Percentiles rank a stretch among this genome's conserved stretches.
phyloP scores from a whole-genome alignment of 2,329 filamentous ascomycete species.

The Monilinia polystroma region DNA sequence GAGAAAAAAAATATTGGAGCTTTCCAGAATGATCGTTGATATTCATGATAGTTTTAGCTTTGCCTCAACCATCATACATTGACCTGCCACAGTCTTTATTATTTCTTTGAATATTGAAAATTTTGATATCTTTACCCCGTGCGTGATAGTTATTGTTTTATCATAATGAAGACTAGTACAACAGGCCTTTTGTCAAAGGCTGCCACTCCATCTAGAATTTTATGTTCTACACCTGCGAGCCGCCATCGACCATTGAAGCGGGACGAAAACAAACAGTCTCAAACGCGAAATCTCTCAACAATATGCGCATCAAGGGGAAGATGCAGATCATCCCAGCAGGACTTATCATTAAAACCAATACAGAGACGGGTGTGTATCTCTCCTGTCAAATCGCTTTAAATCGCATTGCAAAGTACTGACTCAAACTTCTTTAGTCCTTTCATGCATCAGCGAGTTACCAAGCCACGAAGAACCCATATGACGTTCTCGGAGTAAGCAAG shows the following conservation, averaged over 20 bases:
- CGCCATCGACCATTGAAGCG: conserved; percentile 29
- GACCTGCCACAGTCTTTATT: conserved; percentile 10
- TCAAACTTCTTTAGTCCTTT: conserved; percentile 32
- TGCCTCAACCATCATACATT: conserved; percentile 16
- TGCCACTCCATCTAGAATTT: conserved; percentile 35
- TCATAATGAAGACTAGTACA: conserved; percentile 39
- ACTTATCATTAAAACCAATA: conserved; percentile 11
- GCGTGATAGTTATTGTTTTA: conserved; percentile 7
- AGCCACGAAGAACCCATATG: conserved; percentile 73
- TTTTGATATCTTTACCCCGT: conserved; percentile 2
- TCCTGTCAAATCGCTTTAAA: background rate
- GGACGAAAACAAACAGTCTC: conserved; percentile 27
- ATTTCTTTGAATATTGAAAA: background rate
- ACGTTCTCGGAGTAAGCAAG: conserved; percentile 79
- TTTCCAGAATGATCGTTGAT: conserved; percentile 24
- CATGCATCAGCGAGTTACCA: conserved; percentile 37
- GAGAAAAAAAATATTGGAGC: conserved; percentile 24
- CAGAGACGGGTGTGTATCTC: conserved; percentile 34
- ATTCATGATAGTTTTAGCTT: conserved; percentile 14
- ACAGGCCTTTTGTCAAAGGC: conserved; percentile 39
- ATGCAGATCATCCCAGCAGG: conserved; percentile 9
- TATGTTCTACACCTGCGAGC: conserved; percentile 34
- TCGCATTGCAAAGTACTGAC: conserved; percentile 14
- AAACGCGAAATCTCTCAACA: conserved; percentile 28
- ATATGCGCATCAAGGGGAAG: background rate